phyloP scores from a whole-genome alignment of 257 asterid genomes.

The Solanum medicagineum region DNA sequence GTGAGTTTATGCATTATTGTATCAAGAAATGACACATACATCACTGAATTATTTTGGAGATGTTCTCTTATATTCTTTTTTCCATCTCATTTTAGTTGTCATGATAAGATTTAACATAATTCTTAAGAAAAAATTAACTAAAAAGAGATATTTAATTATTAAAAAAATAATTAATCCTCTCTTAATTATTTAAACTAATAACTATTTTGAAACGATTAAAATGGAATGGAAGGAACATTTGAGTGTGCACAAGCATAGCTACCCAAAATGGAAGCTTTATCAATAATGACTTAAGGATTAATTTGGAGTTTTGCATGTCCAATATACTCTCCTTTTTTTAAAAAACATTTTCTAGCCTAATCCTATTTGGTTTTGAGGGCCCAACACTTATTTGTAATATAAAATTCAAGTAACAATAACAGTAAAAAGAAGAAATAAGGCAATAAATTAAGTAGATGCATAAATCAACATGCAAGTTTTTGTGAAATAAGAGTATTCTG shows the following conservation, averaged over 20 bases:
- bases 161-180: too few species aligned
- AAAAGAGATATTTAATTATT: too few species aligned
- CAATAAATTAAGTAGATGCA: neutral
- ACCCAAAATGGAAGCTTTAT: neutral
- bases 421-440: neutral
- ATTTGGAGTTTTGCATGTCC: neutral
- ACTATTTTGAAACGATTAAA: too few species aligned
- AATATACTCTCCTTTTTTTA: neutral
- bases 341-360: neutral
- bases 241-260: neutral
- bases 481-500: neutral
- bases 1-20: neutral
- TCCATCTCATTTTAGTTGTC: too few species aligned
- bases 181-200: too few species aligned
- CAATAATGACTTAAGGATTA: neutral
- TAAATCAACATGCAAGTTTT: neutral
- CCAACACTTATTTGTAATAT: neutral
- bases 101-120: too few species aligned
- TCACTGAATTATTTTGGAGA: neutral
- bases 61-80: neutral
- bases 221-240: neutral
- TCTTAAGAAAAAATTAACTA: too few species aligned
- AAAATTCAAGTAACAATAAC: neutral
- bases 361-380: neutral
- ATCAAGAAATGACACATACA: neutral